phyloP scores from a whole-genome alignment of 305 asterid genomes.

The Fraxinus dipetala region DNA sequence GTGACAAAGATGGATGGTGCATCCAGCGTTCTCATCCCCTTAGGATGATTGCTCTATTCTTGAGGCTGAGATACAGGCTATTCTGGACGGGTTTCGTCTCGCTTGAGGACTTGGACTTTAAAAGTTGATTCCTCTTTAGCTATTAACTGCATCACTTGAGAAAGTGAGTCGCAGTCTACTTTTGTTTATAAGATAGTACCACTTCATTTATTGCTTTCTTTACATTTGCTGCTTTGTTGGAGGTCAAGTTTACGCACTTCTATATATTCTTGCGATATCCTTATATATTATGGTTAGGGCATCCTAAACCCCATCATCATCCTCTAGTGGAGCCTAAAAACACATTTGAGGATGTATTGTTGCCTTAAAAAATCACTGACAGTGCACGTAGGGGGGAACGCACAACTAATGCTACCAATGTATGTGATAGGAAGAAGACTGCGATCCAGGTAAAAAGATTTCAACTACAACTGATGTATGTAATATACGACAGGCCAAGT shows the following conservation, averaged over 20 bases:
- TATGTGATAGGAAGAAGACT: not conserved
- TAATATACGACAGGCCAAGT: not conserved
- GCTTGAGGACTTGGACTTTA: not conserved
- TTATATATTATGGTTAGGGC: not conserved
- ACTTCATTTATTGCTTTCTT: not conserved
- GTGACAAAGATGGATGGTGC: not conserved
- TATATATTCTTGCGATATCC: not conserved
- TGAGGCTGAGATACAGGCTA: not conserved
- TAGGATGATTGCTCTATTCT: not conserved
- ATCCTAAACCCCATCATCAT: not conserved
- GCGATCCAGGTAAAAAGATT: not conserved
- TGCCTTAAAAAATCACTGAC: not conserved
- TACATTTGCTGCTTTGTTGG: not conserved
- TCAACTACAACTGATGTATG: not conserved
- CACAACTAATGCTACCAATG: not conserved
- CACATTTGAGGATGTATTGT: not conserved
- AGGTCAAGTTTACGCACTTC: not conserved
- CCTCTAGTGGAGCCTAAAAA: not conserved
- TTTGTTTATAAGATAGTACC: not conserved
- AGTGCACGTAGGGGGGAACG: not conserved
- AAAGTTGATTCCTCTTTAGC: not conserved
- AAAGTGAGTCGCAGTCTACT: not conserved
- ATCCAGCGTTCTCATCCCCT: not conserved
- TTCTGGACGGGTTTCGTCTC: not conserved
- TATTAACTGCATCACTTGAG: not conserved